phyloP scores from a whole-genome alignment of 139 green algal genomes.

The Chlorella sp. region DNA sequence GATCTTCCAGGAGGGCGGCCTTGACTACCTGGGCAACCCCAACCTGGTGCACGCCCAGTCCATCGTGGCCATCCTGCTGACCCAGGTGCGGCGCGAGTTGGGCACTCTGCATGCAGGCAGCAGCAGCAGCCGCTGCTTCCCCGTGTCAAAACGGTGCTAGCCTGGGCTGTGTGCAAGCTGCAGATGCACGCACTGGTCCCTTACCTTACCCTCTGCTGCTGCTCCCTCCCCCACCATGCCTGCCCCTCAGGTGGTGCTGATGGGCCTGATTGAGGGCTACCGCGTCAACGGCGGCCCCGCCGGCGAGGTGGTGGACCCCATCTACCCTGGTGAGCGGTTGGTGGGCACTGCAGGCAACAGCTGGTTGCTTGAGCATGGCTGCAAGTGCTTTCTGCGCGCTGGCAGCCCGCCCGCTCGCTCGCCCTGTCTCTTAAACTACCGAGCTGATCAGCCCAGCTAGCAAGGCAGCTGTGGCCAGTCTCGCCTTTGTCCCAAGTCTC shows the following conservation, averaged over 20 bases:
- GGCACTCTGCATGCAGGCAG: too few species aligned
- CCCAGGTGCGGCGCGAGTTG: constrained; percentile 72
- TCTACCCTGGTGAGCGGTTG: constrained; percentile 88
- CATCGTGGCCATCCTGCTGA: constrained; percentile 77
- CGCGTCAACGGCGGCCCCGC: constrained; percentile 91
- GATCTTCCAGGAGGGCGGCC: constrained; percentile 84
- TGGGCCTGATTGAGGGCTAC: constrained; percentile 95
- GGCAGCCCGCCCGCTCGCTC: too few species aligned
- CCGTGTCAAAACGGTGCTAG: too few species aligned
- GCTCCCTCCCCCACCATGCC: background rate
- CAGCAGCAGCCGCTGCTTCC: too few species aligned
- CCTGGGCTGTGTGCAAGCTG: background rate
- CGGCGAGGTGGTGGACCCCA: constrained; percentile 84
- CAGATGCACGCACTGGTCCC: background rate
- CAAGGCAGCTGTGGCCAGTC: too few species aligned
- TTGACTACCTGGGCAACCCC: constrained; percentile 88
- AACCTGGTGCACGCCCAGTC: constrained; percentile 85
- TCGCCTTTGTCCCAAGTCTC: too few species aligned
- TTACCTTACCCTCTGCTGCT: background rate
- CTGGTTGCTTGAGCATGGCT: too few species aligned
- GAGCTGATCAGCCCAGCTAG: too few species aligned
- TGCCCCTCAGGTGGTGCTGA: constrained; percentile 76
- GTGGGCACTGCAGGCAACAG: too few species aligned
- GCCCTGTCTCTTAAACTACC: too few species aligned
- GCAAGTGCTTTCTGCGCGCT: too few species aligned